A percentile compares a stretch with the other conserved stretches of the same genome.
Conservation (phyloP, 352 stramenopile species). For the Lagenidium giganteum region DNA sequence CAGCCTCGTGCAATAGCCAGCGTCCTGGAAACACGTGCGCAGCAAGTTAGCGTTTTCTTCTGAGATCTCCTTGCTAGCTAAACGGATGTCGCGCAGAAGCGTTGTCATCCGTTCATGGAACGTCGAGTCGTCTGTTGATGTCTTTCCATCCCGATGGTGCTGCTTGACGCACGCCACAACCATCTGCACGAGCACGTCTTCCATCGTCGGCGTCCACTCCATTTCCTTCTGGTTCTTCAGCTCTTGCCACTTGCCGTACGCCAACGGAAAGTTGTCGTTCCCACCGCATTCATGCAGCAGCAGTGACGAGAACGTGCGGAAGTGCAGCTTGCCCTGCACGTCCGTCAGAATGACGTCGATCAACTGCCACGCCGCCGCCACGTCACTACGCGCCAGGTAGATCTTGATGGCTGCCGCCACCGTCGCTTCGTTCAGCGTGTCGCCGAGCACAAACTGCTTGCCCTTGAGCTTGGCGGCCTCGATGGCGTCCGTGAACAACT, state of each 20-base stretch:
- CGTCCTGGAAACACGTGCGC: constrained; percentile 30
- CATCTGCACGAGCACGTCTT: constrained; percentile 66
- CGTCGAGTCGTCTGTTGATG: constrained; percentile 7
- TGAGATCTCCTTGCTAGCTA: constrained; percentile 54
- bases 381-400: constrained; percentile 32
- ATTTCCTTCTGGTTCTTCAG: constrained; percentile 50
- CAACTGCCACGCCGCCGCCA: constrained; percentile 38
- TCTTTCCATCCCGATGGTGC: constrained; percentile 14
- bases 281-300: constrained; percentile 45
- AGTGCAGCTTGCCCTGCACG: constrained; percentile 43
- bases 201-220: constrained; percentile 71
- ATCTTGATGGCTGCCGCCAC: constrained; percentile 59
- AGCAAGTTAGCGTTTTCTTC: constrained; percentile 35
- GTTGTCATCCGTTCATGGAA: constrained; percentile 55
- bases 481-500: constrained; percentile 28
- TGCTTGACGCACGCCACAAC: constrained; percentile 41
- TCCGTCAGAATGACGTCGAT: constrained; percentile 32
- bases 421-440: constrained; percentile 57
- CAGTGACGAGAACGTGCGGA: constrained; percentile 61
- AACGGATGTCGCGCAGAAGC: constrained; percentile 47
- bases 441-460: constrained; percentile 29
- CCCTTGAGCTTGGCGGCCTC: neutral
- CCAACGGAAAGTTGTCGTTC: constrained; percentile 31
- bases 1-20: constrained; percentile 26
- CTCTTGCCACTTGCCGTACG: constrained; percentile 46